Conservation (phyloP, 345 rosid genomes). For the Raphanus raphanistrum region DNA sequence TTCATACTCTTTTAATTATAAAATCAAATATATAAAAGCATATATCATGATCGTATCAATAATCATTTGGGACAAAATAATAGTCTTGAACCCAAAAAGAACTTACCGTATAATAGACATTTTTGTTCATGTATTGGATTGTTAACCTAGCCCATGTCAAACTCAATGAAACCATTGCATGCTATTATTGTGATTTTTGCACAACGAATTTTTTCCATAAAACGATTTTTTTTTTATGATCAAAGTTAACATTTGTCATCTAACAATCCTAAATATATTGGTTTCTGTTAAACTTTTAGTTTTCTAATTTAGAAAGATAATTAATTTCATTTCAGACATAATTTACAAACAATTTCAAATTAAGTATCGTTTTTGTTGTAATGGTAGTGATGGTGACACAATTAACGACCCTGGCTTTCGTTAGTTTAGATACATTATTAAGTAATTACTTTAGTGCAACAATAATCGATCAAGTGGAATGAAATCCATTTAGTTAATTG, state of each 20-base stretch:
- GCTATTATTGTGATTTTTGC: not conserved
- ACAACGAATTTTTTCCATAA: not conserved
- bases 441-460: not conserved
- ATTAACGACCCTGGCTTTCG: not conserved
- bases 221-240: not conserved
- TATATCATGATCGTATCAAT: not conserved
- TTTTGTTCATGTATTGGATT: not conserved
- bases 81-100: not conserved
- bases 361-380: not conserved
- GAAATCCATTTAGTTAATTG: not conserved
- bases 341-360: not conserved
- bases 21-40: not conserved
- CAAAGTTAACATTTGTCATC: not conserved
- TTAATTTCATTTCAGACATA: not conserved
- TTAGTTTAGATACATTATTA: not conserved
- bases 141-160: not conserved
- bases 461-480: constrained; percentile 4
- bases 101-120: not conserved
- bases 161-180: not conserved
- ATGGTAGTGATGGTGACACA: not conserved
- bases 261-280: not conserved
- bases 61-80: not conserved
- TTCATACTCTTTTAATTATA: not conserved
- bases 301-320: not conserved
- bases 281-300: not conserved